phyloP scores from a whole-genome alignment of 2,329 filamentous ascomycete genomes.

The Fusarium sacchari region DNA sequence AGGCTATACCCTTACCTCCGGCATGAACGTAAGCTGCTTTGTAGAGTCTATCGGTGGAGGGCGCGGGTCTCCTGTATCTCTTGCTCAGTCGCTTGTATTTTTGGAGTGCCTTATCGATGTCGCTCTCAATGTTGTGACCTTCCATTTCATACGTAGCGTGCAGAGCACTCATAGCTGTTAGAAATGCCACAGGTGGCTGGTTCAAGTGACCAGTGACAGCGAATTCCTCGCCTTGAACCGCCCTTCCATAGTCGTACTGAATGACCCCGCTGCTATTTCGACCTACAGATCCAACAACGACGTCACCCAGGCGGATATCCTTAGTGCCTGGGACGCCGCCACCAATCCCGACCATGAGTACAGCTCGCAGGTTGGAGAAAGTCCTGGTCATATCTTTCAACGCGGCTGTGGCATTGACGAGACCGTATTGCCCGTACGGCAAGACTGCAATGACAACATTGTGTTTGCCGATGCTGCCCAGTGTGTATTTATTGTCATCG shows the following conservation, averaged over 20 bases:
- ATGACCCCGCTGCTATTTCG: rapidly evolving
- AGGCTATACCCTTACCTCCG: rapidly evolving
- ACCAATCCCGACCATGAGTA: neutral
- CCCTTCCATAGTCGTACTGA: neutral
- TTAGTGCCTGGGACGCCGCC: rapidly evolving
- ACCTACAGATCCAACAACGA: neutral
- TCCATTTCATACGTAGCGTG: neutral
- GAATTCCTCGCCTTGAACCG: rapidly evolving
- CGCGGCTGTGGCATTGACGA: rapidly evolving
- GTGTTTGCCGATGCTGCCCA: rapidly evolving
- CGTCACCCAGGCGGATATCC: rapidly evolving
- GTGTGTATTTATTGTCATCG: rapidly evolving
- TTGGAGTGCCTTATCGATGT: rapidly evolving
- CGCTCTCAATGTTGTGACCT: rapidly evolving
- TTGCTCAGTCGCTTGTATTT: rapidly evolving
- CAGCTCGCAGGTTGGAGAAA: rapidly evolving
- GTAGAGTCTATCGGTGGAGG: rapidly evolving
- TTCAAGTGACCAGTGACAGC: neutral
- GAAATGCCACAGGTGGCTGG: neutral
- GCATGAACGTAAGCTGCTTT: rapidly evolving
- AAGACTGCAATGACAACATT: neutral
- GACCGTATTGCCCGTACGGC: neutral
- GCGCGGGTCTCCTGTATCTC: rapidly evolving
- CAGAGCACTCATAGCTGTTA: rapidly evolving
- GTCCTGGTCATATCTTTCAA: rapidly evolving